Conservation (phyloP, 1,284 basidiomycete species). For the Heterobasidion parviporum region DNA sequence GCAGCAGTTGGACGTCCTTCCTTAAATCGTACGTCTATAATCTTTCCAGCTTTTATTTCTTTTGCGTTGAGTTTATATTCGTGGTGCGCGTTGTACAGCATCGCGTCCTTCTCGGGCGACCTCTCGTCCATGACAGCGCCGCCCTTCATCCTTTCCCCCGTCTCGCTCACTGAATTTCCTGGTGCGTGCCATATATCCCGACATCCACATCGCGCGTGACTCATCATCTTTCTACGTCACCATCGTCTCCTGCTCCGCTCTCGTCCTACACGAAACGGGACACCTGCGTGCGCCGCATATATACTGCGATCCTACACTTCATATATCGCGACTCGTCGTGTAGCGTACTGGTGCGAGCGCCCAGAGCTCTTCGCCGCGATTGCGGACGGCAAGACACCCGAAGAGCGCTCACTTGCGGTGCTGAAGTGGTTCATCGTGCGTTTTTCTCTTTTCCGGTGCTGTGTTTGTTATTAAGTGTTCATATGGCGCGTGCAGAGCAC, state of each 20-base stretch:
- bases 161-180: constrained; percentile 83
- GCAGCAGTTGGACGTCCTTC: constrained; percentile 72
- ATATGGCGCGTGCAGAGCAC: constrained; percentile 47
- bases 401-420: constrained; percentile 69
- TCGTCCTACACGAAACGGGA: no score
- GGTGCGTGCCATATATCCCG: constrained; percentile 34
- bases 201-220: background rate
- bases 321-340: background rate
- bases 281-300: no score
- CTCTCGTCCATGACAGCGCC: constrained; percentile 92
- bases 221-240: background rate
- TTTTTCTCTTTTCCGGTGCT: constrained; percentile 7
- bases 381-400: constrained; percentile 62
- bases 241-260: no score
- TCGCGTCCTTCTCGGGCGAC: constrained; percentile 85
- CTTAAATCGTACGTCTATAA: constrained; percentile 61
- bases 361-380: constrained; percentile 81
- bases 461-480: background rate
- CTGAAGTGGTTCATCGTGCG: constrained; percentile 86
- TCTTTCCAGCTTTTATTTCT: background rate
- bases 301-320: no score
- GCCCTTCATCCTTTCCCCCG: constrained; percentile 86
- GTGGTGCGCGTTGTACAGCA: constrained; percentile 28
- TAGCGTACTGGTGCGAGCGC: constrained; percentile 90
- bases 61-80: background rate